phyloP scores from a whole-genome alignment of 2,329 filamentous ascomycete species.

The Didymellaceae sp. region DNA sequence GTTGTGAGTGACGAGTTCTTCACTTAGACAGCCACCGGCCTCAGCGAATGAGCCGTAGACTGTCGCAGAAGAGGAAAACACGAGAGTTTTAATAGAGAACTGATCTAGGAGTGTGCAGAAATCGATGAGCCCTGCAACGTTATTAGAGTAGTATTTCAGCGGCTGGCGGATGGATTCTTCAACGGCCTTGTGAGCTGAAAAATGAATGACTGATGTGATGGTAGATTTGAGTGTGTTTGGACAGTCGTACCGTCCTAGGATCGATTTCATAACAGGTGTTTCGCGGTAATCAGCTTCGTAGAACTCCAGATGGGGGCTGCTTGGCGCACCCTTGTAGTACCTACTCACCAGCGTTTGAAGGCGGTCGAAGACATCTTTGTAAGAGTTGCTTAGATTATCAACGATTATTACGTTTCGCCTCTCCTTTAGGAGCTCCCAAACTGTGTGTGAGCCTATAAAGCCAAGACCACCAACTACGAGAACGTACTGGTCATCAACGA shows the following conservation, averaged over 20 bases:
- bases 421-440: constrained; percentile 57
- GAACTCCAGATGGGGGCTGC: constrained; percentile 49
- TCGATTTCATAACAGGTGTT: constrained; percentile 7
- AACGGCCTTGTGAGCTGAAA: constrained; percentile 69
- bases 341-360: constrained; percentile 17
- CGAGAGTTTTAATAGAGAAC: constrained; percentile 65
- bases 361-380: constrained; percentile 35
- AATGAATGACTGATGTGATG: constrained; percentile 68
- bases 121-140: constrained; percentile 65
- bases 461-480: constrained; percentile 53
- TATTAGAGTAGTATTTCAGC: constrained; percentile 69
- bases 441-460: constrained; percentile 61
- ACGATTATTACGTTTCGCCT: constrained; percentile 57
- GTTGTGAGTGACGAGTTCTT: constrained; percentile 59
- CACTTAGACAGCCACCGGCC: constrained; percentile 54
- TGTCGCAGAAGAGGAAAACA: constrained; percentile 69
- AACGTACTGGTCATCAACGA: constrained; percentile 9
- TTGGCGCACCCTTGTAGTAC: background rate
- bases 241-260: constrained; percentile 10
- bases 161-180: constrained; percentile 64
- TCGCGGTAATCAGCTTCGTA: constrained; percentile 53
- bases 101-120: constrained; percentile 61
- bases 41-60: constrained; percentile 59
- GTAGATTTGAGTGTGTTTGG: constrained; percentile 36
- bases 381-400: constrained; percentile 50